These are phyloP conservation scores for Sechiopsis laciniata DNA, from an alignment of 306 rosid genomes.

Conservation along the genomic window DNA sequence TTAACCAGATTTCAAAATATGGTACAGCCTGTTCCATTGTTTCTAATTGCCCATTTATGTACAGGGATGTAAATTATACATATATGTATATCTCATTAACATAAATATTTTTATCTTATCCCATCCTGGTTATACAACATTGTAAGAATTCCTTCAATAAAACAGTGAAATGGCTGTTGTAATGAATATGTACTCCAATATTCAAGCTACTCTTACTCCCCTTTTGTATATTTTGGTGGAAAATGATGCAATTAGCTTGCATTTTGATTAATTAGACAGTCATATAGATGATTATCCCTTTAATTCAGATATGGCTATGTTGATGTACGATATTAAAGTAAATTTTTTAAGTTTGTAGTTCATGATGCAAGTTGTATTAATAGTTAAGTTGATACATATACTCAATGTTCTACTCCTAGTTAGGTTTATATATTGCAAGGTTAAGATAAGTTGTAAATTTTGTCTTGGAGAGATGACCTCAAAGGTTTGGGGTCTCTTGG, in stretches of 20 bases:
- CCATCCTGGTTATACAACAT: conserved; percentile 2
- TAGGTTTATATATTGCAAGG: no score
- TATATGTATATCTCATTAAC: conserved; percentile 8
- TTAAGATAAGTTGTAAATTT: no score
- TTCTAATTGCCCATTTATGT: conserved; percentile 4
- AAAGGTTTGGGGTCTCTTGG: no score
- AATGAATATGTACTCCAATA: not conserved
- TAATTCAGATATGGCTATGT: not conserved
- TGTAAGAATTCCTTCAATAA: conserved; percentile 11
- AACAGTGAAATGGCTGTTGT: conserved; percentile 9
- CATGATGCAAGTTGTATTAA: no score
- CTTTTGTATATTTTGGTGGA: not conserved
- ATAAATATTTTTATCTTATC: conserved; percentile 3
- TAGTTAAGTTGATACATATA: no score
- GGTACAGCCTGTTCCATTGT: conserved; percentile 8
- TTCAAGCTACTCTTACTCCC: conserved; percentile 10
- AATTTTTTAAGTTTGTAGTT: no score
- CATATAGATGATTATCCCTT: no score
- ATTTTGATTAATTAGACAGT: no score
- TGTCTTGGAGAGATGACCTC: no score
- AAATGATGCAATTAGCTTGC: not conserved
- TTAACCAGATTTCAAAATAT: not conserved
- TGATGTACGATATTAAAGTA: not conserved
- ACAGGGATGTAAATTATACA: conserved; percentile 5
- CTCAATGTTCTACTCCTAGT: no score